Evolutionary conservation across 495 filamentous ascomycete species (phyloP).

Genomic region (Xanthoparmelia taractica): DNA sequence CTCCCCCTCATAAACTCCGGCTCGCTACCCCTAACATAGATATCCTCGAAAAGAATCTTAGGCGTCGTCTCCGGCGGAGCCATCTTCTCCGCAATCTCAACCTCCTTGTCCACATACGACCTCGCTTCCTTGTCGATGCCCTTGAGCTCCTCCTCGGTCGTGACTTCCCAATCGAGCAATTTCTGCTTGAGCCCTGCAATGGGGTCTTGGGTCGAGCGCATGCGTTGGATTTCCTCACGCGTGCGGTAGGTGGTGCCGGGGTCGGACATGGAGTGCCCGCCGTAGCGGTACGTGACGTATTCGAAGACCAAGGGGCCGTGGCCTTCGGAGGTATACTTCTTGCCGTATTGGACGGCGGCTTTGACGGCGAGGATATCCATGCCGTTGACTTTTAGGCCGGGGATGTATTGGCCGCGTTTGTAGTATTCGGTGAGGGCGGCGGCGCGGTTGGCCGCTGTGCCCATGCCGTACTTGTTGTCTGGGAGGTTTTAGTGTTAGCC

Average conservation of each 20-base stretch:
- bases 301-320: conserved; percentile 93
- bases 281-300: conserved; percentile 98
- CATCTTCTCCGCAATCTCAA: conserved; percentile 83
- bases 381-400: conserved; percentile 97
- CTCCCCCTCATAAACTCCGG: conserved; percentile 84
- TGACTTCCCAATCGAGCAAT: conserved; percentile 89
- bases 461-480: conserved; percentile 99
- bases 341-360: conserved; percentile 87
- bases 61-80: conserved; percentile 62
- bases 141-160: conserved; percentile 96
- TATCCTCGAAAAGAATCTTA: conserved; percentile 89
- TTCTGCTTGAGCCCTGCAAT: conserved; percentile 98
- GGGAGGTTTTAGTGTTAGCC: neutral
- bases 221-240: conserved; percentile 97
- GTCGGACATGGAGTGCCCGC: conserved; percentile 98
- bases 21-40: conserved; percentile 88
- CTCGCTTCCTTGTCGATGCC: conserved; percentile 85
- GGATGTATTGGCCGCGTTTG: conserved; percentile 99
- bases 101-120: conserved; percentile 77
- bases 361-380: conserved; percentile 99
- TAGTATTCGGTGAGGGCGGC: conserved; percentile 98
- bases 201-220: conserved; percentile 96
- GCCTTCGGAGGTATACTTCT: conserved; percentile 68
- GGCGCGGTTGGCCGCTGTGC: conserved; percentile 88
- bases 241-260: conserved; percentile 98